Conservation (phyloP, 148 eudicot genomes). For the Heliamphora exappendiculata region DNA sequence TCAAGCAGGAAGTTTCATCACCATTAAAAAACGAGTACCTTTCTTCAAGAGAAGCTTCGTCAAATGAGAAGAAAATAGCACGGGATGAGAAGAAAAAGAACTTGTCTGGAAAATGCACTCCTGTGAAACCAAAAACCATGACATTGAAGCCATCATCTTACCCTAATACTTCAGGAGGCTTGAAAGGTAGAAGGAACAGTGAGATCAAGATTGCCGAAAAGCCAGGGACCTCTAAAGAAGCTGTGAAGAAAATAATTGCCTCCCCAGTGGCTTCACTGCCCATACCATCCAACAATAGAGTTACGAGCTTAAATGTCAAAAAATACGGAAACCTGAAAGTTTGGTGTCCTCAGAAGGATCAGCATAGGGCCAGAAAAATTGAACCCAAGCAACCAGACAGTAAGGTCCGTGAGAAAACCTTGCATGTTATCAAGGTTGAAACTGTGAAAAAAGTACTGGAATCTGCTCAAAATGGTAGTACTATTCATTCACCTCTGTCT, state of each 20-base stretch:
- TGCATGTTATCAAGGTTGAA: conserved; percentile 43
- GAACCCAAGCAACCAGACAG: conserved; percentile 16
- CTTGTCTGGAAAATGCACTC: conserved; percentile 11
- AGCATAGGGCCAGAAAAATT: conserved; percentile 19
- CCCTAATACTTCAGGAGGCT: conserved; percentile 14
- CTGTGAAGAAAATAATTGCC: conserved; percentile 22
- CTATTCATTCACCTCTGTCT: conserved; percentile 28
- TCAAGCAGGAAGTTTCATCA: conserved; percentile 31
- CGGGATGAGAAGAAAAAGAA: conserved; percentile 16
- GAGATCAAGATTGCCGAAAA: conserved; percentile 19
- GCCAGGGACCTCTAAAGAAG: conserved; percentile 21
- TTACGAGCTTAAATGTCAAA: conserved; percentile 21
- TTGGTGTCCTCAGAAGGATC: conserved; percentile 27
- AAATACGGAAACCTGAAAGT: conserved; percentile 25
- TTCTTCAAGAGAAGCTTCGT: conserved; percentile 17
- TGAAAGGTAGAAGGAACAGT: conserved; percentile 18
- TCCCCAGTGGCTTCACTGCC: conserved; percentile 19
- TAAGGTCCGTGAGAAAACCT: conserved; percentile 44
- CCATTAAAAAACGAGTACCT: conserved; percentile 17
- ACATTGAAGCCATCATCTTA: conserved; percentile 27
- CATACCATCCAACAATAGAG: conserved; percentile 16
- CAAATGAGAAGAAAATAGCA: conserved; percentile 16
- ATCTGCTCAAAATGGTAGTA: conserved; percentile 11
- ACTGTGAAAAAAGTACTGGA: conserved; percentile 17
- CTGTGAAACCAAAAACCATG: conserved; percentile 11